These are phyloP conservation scores for Sisymbrium altissimum DNA, from an alignment of 345 rosid genomes.

Conservation along the genomic window DNA sequence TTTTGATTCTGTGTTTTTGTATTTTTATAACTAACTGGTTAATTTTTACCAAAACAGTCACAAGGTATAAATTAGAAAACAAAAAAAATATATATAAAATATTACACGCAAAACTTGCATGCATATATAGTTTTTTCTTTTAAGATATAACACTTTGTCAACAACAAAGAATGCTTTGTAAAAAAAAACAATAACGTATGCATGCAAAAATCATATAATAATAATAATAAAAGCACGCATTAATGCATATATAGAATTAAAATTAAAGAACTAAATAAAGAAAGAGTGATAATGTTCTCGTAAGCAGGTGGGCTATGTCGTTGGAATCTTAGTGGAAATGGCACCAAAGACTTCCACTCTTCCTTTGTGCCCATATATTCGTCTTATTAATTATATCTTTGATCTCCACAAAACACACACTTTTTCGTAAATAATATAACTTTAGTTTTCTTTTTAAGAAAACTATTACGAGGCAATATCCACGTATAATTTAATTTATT, in stretches of 20 bases:
- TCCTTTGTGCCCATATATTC: neutral
- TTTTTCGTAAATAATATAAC: too few species aligned
- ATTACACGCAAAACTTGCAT: neutral
- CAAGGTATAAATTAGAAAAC: neutral
- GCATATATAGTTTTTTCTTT: neutral
- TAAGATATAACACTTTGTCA: too few species aligned
- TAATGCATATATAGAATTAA: neutral
- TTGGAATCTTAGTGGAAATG: conserved; percentile 21
- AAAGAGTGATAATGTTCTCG: conserved; percentile 2
- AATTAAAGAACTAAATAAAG: neutral
- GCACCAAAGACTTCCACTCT: conserved; percentile 8
- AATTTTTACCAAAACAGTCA: too few species aligned
- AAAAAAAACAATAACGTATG: too few species aligned
- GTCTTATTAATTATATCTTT: too few species aligned
- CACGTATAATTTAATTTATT: too few species aligned
- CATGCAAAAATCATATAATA: neutral
- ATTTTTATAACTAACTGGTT: too few species aligned
- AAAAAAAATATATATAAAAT: neutral
- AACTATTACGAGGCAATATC: neutral
- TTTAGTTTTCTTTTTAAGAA: too few species aligned
- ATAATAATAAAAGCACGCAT: neutral
- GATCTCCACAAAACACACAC: too few species aligned
- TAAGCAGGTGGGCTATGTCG: neutral
- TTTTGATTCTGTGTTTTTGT: too few species aligned
- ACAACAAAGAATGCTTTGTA: too few species aligned